Conservation (phyloP, 179 eudicot genomes). For the Silene vulgaris region DNA sequence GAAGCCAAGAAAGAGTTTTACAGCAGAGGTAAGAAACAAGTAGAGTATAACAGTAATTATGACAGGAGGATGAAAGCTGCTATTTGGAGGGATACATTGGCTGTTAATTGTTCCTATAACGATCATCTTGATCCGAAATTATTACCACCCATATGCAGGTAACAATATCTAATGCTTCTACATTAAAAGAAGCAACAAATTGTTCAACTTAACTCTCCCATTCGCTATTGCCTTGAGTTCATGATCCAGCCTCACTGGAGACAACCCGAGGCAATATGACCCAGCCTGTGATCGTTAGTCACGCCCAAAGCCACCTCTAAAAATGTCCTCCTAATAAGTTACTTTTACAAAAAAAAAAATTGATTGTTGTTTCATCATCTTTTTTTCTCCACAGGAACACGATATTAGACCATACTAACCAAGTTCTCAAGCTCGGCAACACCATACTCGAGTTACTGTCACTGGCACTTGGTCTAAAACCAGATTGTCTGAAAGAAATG, state of each 20-base stretch:
- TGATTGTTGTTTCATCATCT: neutral
- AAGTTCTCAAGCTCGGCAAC: constrained; percentile 19
- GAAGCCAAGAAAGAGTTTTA: constrained; percentile 6
- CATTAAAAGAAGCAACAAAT: too few species aligned
- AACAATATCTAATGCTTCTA: neutral
- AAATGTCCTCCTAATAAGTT: too few species aligned
- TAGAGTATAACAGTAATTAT: neutral
- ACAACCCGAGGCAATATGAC: too few species aligned
- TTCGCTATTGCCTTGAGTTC: too few species aligned
- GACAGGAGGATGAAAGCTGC: neutral
- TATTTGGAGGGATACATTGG: constrained; percentile 25
- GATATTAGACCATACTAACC: constrained; percentile 18
- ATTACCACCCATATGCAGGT: constrained; percentile 18
- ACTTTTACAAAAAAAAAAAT: too few species aligned
- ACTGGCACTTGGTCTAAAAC: constrained; percentile 25
- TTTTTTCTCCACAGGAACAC: constrained; percentile 19
- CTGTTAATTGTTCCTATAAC: constrained; percentile 11
- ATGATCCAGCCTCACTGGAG: too few species aligned
- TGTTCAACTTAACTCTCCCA: too few species aligned
- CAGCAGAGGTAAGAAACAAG: neutral
- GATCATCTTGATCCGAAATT: neutral
- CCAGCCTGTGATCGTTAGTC: too few species aligned
- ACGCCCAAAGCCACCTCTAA: too few species aligned
- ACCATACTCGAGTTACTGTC: constrained; percentile 24
- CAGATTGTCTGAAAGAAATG: constrained; percentile 18